Base-by-base conservation (phyloP, 73 alveolate genomes). In the Urostyla sp. region DNA sequence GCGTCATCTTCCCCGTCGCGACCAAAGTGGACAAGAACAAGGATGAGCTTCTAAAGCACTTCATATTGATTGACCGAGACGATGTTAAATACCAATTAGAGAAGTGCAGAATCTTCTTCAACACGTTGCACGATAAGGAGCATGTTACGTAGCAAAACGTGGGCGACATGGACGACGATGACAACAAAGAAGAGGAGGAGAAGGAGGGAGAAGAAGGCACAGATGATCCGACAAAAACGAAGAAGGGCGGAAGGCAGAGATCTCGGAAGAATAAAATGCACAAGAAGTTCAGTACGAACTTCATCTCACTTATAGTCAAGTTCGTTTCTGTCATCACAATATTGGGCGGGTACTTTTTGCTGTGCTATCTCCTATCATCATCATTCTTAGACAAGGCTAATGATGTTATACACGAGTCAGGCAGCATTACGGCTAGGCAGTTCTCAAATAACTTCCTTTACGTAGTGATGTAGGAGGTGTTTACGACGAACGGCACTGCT, bases 181-280 rank as follows among this genome's bases (percentile, higher is more conserved):
- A 77, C 31, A 46, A 24, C 34, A 49, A 40, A 26, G 81, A 77
- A 1, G 89, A 77, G 50, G 75, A 77, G 40, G 78, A 55, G 24
- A 77, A 60, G 20, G 89, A 60, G 2, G 69, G 38, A 0, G 80
- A 60, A 77, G 72, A 77, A 21, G 82, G 37, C 13, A 52, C 75
- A n/a, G 8, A 15, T n/a, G 44, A 63, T 43, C 79, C 79, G 3
- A 63, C 37, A 26, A 44, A 77, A 27, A 7, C 46, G 34, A 44
- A 61, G 72, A 50, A 60, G 23, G 45, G 46, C 30, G 32, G 32
- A 32, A 13, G 58, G 35, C 45, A 69, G 35, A 18, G 83, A 8
- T 77, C 89, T 5, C 3, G 81, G n/a, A 77, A 77, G 81, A 77
- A 60, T 74, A 77, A 77, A 69, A 77, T 54, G 81, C 81, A 77